Evolutionary conservation across 2,329 filamentous ascomycete species (phyloP), one percentile per base, ranked within the genome.

Genomic region (Arthrinium puccinioides): DNA sequence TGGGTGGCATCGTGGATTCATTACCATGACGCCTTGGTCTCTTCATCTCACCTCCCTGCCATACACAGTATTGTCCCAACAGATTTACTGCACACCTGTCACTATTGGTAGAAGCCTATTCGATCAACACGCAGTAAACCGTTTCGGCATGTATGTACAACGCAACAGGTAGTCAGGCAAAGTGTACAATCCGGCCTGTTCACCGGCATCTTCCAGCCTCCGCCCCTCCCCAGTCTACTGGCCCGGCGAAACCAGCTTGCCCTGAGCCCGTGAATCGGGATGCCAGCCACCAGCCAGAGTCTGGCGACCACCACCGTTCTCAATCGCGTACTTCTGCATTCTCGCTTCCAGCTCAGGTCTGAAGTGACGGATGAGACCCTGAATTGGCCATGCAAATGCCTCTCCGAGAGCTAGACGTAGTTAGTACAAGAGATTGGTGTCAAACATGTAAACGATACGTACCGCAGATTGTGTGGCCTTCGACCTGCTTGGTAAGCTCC

Each of bases 401-500:
- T 98, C 92, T 41, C 92, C 92, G 47, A 98, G 72, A 65, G 90
- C 82, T 85, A n/a, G n/a, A n/a, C n/a, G n/a, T n/a, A n/a, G n/a
- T n/a, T n/a, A n/a, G 44, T 19, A 36, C 21, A 33, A 15, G 24
- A 33, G 44, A 40, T 35, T 56, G 64, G 48, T 65, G 53, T 50
- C 48, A 16, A 11, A 3, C 7, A 16, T 16, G 20, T 19, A 23
- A 35, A 13, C n/a, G 8, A n/a, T 23, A 70, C 79, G 59, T 76
- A 84, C 81, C 92, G 66, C 92, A 98, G 56, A 98, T 98, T 32
- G 92, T 97, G 72, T 98, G 92, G 9, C 92, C 92, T 70, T 98
- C 92, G 44, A 98, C 92, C 69, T 98, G 92, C 76, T 98, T 98
- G 46, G 92, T 98, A 52, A 98, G 70, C 72, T 98, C 92, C 70